A percentile compares a stretch with the other conserved stretches of the same genome.
phyloP scores from a whole-genome alignment of 192 early-diverging fungal species.

The Umbelopsis ramanniana region DNA sequence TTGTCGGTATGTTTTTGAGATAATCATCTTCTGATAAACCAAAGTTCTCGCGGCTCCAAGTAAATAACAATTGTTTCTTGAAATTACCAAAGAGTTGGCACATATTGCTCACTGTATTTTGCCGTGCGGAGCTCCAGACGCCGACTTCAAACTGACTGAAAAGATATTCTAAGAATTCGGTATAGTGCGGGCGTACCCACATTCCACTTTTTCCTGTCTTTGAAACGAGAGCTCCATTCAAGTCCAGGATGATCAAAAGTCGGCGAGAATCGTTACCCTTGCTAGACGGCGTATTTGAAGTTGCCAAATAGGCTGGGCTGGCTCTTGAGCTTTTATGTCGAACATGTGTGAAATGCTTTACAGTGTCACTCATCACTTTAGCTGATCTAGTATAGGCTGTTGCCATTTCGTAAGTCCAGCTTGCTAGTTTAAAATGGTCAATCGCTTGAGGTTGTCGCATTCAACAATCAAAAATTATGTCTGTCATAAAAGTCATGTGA shows the following conservation, averaged over 20 bases:
- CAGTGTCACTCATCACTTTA: neutral
- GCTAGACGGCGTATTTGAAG: neutral
- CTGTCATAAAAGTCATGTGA: too few species aligned
- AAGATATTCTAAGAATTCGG: slow-evolving; percentile 58
- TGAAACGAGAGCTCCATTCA: slow-evolving; percentile 71
- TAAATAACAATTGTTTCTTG: slow-evolving; percentile 41
- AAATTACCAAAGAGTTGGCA: slow-evolving; percentile 47
- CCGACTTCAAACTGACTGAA: slow-evolving; percentile 66
- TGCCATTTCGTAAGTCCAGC: neutral
- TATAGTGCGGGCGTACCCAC: slow-evolving; percentile 53
- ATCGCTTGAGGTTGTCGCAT: neutral
- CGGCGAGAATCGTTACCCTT: neutral
- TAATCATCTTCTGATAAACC: slow-evolving; percentile 44
- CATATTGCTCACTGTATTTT: slow-evolving; percentile 60
- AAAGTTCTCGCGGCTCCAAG: slow-evolving; percentile 66
- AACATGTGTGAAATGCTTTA: neutral
- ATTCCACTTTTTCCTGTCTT: slow-evolving; percentile 37
- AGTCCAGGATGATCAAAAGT: slow-evolving; percentile 67
- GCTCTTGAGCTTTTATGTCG: neutral
- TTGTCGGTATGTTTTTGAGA: slow-evolving; percentile 46
- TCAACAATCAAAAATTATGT: too few species aligned
- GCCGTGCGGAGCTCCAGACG: slow-evolving; percentile 76
- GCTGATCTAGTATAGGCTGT: neutral
- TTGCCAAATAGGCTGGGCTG: neutral
- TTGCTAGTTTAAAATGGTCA: neutral